Conservation (phyloP, 139 green algal species). For the Picochlorum sp. region DNA sequence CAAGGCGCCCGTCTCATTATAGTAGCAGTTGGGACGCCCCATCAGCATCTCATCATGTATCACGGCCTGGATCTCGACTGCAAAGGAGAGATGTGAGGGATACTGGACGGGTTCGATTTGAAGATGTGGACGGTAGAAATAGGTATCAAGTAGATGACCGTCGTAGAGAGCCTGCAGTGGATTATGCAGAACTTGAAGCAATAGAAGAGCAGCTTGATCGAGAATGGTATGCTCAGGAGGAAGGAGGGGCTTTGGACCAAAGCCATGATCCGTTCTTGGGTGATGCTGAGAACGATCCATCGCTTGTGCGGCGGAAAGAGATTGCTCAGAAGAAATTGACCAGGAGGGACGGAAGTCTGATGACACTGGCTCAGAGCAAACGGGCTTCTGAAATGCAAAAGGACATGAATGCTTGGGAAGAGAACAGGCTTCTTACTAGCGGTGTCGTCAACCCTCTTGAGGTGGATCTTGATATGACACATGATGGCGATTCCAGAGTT, state of each 20-base stretch:
- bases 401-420: slow-evolving; percentile 87
- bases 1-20: slow-evolving; percentile 1
- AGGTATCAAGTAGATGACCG: slow-evolving; percentile 7
- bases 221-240: slow-evolving; percentile 73
- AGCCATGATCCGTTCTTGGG: slow-evolving; percentile 55
- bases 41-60: slow-evolving; percentile 18
- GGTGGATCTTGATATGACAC: slow-evolving; percentile 73
- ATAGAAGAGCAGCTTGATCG: slow-evolving; percentile 75
- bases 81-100: slow-evolving; percentile 17
- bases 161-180: background rate
- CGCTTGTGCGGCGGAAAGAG: slow-evolving; percentile 20
- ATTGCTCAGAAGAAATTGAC: slow-evolving; percentile 29
- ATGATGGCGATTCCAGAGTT: slow-evolving; percentile 70
- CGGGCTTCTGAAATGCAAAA: slow-evolving; percentile 77
- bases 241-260: slow-evolving; percentile 62
- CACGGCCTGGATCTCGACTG: slow-evolving; percentile 4
- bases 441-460: slow-evolving; percentile 73
- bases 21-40: slow-evolving; percentile 7
- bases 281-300: slow-evolving; percentile 18
- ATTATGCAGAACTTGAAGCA: slow-evolving; percentile 46
- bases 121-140: slow-evolving; percentile 44
- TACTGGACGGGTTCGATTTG: slow-evolving; percentile 60
- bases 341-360: slow-evolving; percentile 72
- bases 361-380: slow-evolving; percentile 80
- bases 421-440: slow-evolving; percentile 82